phyloP scores from a whole-genome alignment of 2,329 filamentous ascomycete species.

The Colletotrichum musicola region DNA sequence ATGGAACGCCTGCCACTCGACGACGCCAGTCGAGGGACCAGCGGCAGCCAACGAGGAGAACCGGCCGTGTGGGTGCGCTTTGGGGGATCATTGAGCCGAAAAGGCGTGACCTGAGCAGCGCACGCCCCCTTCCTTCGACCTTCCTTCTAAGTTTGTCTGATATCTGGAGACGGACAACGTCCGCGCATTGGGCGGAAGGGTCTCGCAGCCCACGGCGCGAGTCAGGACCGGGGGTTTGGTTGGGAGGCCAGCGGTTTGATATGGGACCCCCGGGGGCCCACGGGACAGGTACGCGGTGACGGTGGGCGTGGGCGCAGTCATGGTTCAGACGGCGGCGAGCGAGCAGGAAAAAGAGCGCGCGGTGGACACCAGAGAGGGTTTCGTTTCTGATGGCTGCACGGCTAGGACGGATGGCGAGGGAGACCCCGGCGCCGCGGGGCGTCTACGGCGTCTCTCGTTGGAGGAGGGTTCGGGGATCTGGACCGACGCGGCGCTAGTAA shows the following conservation, averaged over 20 bases:
- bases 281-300: conserved; percentile 4
- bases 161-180: conserved; percentile 2
- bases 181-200: neutral
- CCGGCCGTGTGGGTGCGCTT: conserved; percentile 3
- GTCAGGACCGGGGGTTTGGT: conserved; percentile 14
- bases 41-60: conserved; percentile 2
- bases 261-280: conserved; percentile 13
- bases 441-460: neutral
- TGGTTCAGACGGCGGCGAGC: conserved; percentile 8
- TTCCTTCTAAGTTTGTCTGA: neutral
- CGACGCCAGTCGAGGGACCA: neutral
- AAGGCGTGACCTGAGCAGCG: conserved; percentile 4
- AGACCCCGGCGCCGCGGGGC: neutral
- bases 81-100: conserved; percentile 33
- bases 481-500: neutral
- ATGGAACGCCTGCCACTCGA: conserved; percentile 10
- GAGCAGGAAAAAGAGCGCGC: too few relatives aligned
- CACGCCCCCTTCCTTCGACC: conserved; percentile 1
- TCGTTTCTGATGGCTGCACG: conserved; percentile 13
- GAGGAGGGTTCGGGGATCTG: neutral
- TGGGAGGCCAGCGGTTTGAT: conserved; percentile 3
- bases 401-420: conserved; percentile 20
- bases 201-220: conserved; percentile 14
- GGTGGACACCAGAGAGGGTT: conserved; percentile 3
- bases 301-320: conserved; percentile 16